These are phyloP conservation scores for Spathaspora gorwiae DNA, from an alignment of 805 yeast species.

Conservation along the genomic window DNA sequence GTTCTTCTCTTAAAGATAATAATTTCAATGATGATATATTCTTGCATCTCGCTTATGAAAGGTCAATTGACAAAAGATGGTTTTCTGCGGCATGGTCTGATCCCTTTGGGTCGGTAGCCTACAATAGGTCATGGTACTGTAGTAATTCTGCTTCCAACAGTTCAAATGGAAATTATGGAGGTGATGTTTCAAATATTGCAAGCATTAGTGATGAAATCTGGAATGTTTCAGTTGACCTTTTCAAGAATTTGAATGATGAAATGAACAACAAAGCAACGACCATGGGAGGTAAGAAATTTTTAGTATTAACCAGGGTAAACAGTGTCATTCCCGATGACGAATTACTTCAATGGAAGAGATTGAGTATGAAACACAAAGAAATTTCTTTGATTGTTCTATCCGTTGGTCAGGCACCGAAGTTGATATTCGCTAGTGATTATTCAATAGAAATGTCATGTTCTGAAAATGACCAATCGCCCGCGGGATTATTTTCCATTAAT, in stretches of 20 bases:
- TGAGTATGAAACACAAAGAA: slow-evolving; percentile 53
- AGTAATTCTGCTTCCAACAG: slow-evolving; percentile 14
- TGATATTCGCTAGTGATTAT: slow-evolving; percentile 48
- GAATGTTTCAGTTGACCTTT: slow-evolving; percentile 49
- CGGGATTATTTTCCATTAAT: not conserved
- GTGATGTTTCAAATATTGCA: slow-evolving; percentile 28
- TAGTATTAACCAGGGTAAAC: slow-evolving; percentile 65
- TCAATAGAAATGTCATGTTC: slow-evolving; percentile 58
- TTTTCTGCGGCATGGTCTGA: slow-evolving; percentile 86
- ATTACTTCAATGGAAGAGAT: slow-evolving; percentile 70
- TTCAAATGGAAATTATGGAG: not conserved
- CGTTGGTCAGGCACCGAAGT: slow-evolving; percentile 55
- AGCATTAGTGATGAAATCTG: slow-evolving; percentile 64
- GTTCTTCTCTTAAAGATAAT: slow-evolving; percentile 12
- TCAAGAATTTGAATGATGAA: slow-evolving; percentile 32
- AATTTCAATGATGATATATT: slow-evolving; percentile 60
- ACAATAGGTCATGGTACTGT: slow-evolving; percentile 62
- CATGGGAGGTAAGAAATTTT: slow-evolving; percentile 51
- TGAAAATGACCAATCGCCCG: slow-evolving; percentile 37
- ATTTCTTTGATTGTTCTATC: slow-evolving; percentile 66
- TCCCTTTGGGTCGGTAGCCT: slow-evolving; percentile 64
- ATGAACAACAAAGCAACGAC: slow-evolving; percentile 26
- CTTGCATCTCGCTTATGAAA: slow-evolving; percentile 79
- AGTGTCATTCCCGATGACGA: slow-evolving; percentile 81
- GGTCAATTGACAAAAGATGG: slow-evolving; percentile 81